A percentile compares a stretch with the other conserved stretches of the same genome.
Conservation (phyloP, 345 rosid genomes). For the Trapa bicornis region DNA sequence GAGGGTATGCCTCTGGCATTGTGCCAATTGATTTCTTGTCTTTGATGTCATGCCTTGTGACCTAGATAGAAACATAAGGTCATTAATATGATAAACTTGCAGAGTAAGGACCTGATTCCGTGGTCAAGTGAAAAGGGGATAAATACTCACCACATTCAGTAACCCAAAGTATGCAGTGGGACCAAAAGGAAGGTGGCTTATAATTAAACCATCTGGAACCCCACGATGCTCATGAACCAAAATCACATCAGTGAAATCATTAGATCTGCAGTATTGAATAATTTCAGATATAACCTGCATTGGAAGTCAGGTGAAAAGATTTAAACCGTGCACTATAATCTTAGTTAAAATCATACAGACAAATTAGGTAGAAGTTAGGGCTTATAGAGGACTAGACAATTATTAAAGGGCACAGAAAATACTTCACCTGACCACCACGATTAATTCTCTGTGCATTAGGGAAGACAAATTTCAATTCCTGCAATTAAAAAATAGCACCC, state of each 20-base stretch:
- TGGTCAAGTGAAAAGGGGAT: constrained; percentile 3
- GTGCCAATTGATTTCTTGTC: constrained; percentile 62
- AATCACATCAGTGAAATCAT: constrained; percentile 84
- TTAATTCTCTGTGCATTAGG: constrained; percentile 72
- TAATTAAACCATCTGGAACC: constrained; percentile 68
- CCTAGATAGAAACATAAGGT: constrained; percentile 28
- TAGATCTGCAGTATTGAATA: constrained; percentile 72
- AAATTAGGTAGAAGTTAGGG: background rate
- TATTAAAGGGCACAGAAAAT: constrained; percentile 1
- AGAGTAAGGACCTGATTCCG: constrained; percentile 1
- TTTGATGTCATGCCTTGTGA: constrained; percentile 83
- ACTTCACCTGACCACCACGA: constrained; percentile 73
- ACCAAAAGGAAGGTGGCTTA: constrained; percentile 87
- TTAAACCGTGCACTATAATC: background rate
- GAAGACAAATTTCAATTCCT: constrained; percentile 80
- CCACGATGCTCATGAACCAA: constrained; percentile 88
- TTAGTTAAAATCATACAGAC: background rate
- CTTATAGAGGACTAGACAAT: background rate
- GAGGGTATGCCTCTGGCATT: constrained; percentile 91
- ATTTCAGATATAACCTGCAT: constrained; percentile 82
- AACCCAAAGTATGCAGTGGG: constrained; percentile 91
- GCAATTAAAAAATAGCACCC: constrained; percentile 15
- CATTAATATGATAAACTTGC: constrained; percentile 5
- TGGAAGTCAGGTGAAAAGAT: background rate
- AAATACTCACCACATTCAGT: constrained; percentile 68